Percentiles rank a stretch among this genome's conserved stretches.
Evolutionary conservation across 2,329 filamentous ascomycete species (phyloP).

Genomic region (Neonectria magnoliae): DNA sequence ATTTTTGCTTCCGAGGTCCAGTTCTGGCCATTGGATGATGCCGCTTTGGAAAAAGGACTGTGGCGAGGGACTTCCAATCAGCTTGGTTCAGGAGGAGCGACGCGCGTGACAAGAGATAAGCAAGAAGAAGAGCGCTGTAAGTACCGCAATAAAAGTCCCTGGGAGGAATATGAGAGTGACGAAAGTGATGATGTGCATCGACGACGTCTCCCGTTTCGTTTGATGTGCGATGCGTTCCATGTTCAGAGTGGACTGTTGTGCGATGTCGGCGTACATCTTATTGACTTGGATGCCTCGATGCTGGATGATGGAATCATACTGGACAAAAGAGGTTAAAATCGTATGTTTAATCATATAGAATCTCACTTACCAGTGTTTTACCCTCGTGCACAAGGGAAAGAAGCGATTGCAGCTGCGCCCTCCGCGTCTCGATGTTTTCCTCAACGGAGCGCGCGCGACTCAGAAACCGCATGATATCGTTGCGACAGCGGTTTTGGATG

Average conservation of each 20-base stretch:
- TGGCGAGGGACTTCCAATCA: not conserved
- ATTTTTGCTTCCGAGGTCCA: not conserved
- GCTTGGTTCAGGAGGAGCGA: not conserved
- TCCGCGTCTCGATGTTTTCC: slow-evolving; percentile 16
- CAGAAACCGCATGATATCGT: not conserved
- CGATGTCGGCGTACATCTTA: slow-evolving; percentile 29
- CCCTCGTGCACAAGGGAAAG: slow-evolving; percentile 19
- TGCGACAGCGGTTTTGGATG: not conserved
- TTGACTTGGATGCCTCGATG: slow-evolving; percentile 22
- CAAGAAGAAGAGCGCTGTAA: not conserved
- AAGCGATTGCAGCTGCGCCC: slow-evolving; percentile 17
- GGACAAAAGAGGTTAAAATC: too few relatives aligned
- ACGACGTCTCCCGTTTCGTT: slow-evolving; percentile 31
- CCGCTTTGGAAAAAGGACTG: slow-evolving; percentile 33
- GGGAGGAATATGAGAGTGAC: slow-evolving; percentile 31
- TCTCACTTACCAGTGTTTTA: slow-evolving; percentile 19
- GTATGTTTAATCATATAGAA: too few relatives aligned
- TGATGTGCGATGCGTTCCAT: slow-evolving; percentile 23
- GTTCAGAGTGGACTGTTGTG: slow-evolving; percentile 15
- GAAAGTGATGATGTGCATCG: slow-evolving; percentile 32
- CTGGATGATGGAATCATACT: slow-evolving; percentile 30
- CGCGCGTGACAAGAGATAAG: not conserved
- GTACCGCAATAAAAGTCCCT: slow-evolving; percentile 32
- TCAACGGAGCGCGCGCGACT: slow-evolving; percentile 4
- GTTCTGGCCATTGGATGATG: slow-evolving; percentile 21